Percentiles rank a stretch among this genome's conserved stretches.
phyloP scores from a whole-genome alignment of 2,329 filamentous ascomycete species.

The Pseudogymnoascus sp. region DNA sequence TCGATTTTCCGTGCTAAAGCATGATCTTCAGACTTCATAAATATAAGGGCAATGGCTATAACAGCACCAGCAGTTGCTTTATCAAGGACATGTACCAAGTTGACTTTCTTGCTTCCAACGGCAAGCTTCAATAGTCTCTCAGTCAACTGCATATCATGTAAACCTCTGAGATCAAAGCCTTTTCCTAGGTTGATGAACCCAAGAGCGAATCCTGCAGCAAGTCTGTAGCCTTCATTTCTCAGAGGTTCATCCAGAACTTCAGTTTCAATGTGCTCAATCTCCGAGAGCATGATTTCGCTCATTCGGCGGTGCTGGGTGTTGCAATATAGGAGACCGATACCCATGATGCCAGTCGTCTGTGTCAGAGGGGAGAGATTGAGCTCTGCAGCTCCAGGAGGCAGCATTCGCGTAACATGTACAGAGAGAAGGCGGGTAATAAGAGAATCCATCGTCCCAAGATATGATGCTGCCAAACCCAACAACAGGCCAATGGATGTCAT shows the following conservation, averaged over 20 bases:
- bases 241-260: constrained; percentile 78
- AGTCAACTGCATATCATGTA: constrained; percentile 89
- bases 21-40: constrained; percentile 91
- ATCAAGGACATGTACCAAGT: constrained; percentile 86
- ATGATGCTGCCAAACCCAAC: constrained; percentile 83
- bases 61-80: constrained; percentile 90
- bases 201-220: constrained; percentile 87
- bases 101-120: constrained; percentile 81
- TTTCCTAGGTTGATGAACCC: constrained; percentile 93
- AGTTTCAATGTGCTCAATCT: constrained; percentile 78
- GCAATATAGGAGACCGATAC: constrained; percentile 88
- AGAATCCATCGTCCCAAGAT: constrained; percentile 94
- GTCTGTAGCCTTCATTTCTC: constrained; percentile 89
- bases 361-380: constrained; percentile 87
- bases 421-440: constrained; percentile 87
- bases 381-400: constrained; percentile 86
- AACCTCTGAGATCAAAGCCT: constrained; percentile 75
- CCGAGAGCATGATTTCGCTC: constrained; percentile 98
- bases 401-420: constrained; percentile 90
- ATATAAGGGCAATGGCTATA: constrained; percentile 82
- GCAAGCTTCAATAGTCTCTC: constrained; percentile 81
- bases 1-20: constrained; percentile 86
- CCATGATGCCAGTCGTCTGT: constrained; percentile 94
- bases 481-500: constrained; percentile 98
- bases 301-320: constrained; percentile 94